Base-by-base conservation (phyloP, 495 filamentous ascomycete species). In the Xylaria castorea region DNA sequence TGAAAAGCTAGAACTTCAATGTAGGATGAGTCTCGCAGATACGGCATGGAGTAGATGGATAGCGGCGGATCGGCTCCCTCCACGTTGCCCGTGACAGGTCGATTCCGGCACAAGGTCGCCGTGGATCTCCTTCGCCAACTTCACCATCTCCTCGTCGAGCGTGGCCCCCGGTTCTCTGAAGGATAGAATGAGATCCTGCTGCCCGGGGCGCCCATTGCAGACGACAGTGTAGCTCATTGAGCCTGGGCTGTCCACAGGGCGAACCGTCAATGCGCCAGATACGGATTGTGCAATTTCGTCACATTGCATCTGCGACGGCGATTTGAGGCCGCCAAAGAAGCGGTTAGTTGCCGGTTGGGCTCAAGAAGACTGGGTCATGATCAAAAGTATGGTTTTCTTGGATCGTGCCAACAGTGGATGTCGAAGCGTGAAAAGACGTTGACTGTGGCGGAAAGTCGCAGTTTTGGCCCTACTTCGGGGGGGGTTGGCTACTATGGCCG, bases 161-260 rank as follows among this genome's bases (percentile, higher is more conserved):
- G 12, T 27, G 22, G 74, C 75, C 61, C 73, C 74, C 38, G 51
- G 46, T 71, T 79, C 70, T 75, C 77, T 73, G 53, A 78, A 81
- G 44, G 74, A 78, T 66, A 78, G 69, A 58, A 78, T 68, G 27
- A 78, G 40, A 74, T 78, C 76, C 32, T 72, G 57, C 65, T 55
- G 62, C 40, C 67, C 57, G 42, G 68, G 73, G 66, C 57, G 51
- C 73, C 71, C 74, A 65, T 14, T 76, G 73, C 76, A 79, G 70
- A 75, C 53, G 65, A 81, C 78, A 2, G 76, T 80, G 71, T 80
- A 81, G 67, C 79, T 79, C 64, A 76, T 74, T 55, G 76, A 77
- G 51, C 76, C 78, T 71, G 76, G 78, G 57, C 70, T 75, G 42
- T 74, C 74, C 65, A 79, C 72, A 74, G 65, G 51, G 42, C 71